Evolutionary conservation across 805 yeast species (phyloP), one percentile per base, ranked within the genome.

Genomic region (Teunomyces barrocoloradensis): DNA sequence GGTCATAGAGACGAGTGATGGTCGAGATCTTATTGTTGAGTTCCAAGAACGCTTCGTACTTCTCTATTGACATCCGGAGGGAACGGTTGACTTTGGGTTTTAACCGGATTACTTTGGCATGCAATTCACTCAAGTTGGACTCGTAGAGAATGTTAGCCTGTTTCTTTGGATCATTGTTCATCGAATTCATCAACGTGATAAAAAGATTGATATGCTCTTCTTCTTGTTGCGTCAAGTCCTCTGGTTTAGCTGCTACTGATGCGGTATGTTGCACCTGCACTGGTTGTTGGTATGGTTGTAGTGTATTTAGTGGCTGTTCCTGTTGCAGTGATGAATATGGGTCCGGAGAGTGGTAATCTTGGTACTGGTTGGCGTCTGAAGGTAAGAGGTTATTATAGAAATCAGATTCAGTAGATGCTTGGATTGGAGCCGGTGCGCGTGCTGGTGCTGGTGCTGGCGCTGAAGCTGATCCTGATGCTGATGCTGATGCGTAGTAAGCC

Each of bases 21-120:
- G 89, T 83, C 46, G 87, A 84, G 46, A 90, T 77, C 57, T 90
- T 89, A 42, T 85, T 79, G 66, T 87, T 89, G 80, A 87, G 73
- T 42, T 86, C 88, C 52, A 86, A 77, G 51, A 84, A 77, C 17
- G 68, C 64, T 44, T 89, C 92, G 57, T 89, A 80, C 53, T 79
- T 83, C 32, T 77, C 75, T 28, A 78, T 74, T 2, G 88, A 73
- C 25, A 77, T 79, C 39, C 80, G 74, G 27, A 87, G 65, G 11
- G 85, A 77, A 37, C 73, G 72, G 46, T 84, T 83, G 38, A 89
- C 62, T 56, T 85, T 89, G 3, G 96, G 94, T 49, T 85, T 81
- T 45, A 87, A 63, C 9, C 77, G 72, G 18, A 80, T 65, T 3
- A 89, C 80, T 39, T 79, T 80, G 15, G 78, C 72, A 57, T 85